These are phyloP conservation scores for Hibiscus trionum DNA, from an alignment of 345 rosid species.

Conservation along the genomic window DNA sequence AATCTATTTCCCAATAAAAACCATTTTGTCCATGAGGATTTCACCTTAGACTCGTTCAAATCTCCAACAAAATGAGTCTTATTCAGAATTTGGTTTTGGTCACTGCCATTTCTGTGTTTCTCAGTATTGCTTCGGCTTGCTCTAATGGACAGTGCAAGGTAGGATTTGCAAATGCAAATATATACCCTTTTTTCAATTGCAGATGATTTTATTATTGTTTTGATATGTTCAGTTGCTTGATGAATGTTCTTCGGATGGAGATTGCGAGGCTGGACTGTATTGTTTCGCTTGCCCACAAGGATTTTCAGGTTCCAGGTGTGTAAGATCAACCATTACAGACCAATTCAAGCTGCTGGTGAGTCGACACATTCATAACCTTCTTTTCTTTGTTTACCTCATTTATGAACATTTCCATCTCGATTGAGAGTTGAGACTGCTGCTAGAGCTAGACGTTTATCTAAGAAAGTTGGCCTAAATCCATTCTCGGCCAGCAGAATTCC, in stretches of 20 bases:
- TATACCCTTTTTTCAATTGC: not conserved
- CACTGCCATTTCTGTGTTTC: slow-evolving; percentile 12
- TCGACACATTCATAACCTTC: not conserved
- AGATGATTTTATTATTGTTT: not conserved
- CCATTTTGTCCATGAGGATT: not conserved
- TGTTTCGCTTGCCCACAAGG: slow-evolving; percentile 47
- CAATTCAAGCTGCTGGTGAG: slow-evolving; percentile 60
- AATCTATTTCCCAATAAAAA: not conserved
- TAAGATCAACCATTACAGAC: slow-evolving; percentile 40
- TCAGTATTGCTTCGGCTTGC: slow-evolving; percentile 27
- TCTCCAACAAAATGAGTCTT: slow-evolving; percentile 20
- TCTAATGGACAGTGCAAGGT: slow-evolving; percentile 52
- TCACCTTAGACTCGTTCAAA: not conserved
- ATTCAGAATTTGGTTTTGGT: slow-evolving; percentile 14
- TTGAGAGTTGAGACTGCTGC: no score
- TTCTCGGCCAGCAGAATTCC: no score
- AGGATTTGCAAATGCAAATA: slow-evolving; percentile 18
- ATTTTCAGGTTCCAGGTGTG: slow-evolving; percentile 48
- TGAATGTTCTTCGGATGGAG: slow-evolving; percentile 44
- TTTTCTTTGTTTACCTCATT: not conserved
- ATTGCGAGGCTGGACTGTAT: slow-evolving; percentile 52
- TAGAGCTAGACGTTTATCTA: no score
- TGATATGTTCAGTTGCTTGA: slow-evolving; percentile 35
- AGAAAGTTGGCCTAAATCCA: no score
- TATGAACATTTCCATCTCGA: not conserved